Conservation (phyloP, 2,329 filamentous ascomycete genomes). For the Dothideomycetes sp. region DNA sequence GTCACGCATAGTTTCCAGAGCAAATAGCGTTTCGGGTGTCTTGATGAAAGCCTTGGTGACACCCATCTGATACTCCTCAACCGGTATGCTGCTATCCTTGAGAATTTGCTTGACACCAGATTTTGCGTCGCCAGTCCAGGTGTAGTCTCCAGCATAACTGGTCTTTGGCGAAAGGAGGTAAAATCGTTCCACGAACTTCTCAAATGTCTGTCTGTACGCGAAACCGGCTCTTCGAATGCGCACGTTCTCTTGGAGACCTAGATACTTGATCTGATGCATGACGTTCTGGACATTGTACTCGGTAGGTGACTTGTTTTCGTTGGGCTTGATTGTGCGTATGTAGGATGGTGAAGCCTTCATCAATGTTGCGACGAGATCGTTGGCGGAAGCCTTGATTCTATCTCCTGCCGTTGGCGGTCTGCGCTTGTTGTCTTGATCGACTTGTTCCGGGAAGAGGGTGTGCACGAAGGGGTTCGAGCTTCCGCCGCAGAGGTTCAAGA, state of each 20-base stretch:
- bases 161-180: constrained; percentile 90
- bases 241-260: constrained; percentile 98
- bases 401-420: constrained; percentile 91
- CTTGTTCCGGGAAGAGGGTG: constrained; percentile 78
- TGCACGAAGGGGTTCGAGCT: constrained; percentile 83
- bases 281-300: constrained; percentile 92
- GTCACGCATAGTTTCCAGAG: constrained; percentile 94
- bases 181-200: constrained; percentile 96
- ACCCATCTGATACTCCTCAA: constrained; percentile 94
- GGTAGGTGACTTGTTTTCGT: constrained; percentile 92
- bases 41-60: constrained; percentile 97
- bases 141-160: constrained; percentile 94
- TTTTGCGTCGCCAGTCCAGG: constrained; percentile 81
- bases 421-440: constrained; percentile 91
- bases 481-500: constrained; percentile 74
- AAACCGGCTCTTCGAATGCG: constrained; percentile 93
- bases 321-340: constrained; percentile 97
- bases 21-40: constrained; percentile 91
- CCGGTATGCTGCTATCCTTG: constrained; percentile 89
- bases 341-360: constrained; percentile 98
- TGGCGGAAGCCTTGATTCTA: constrained; percentile 89
- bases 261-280: constrained; percentile 95
- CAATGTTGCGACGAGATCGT: constrained; percentile 84
- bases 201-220: constrained; percentile 91
- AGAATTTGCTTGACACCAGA: constrained; percentile 85